Evolutionary conservation across 2,329 filamentous ascomycete genomes (phyloP).

Genomic region (Fusarium decemcellulare): DNA sequence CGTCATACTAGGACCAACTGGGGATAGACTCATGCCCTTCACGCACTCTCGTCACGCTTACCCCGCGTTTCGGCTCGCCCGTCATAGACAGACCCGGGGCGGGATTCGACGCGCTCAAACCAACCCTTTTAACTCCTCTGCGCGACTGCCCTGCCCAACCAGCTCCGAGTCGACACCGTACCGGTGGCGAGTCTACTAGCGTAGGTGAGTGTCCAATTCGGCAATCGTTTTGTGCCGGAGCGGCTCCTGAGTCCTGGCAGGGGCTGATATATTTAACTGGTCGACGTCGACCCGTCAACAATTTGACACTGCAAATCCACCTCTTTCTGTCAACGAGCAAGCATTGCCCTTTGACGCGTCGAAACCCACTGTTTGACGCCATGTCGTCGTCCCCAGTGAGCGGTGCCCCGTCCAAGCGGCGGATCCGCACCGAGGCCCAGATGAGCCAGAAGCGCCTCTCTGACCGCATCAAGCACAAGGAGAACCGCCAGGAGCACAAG

Average conservation of each 20-base stretch:
- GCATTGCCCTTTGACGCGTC: no score
- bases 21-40: constrained; percentile 35
- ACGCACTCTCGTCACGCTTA: constrained; percentile 18
- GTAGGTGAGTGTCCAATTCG: constrained; percentile 7
- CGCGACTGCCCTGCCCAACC: no score
- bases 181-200: background rate
- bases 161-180: no score
- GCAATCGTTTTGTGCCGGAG: background rate
- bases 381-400: constrained; percentile 36
- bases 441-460: constrained; percentile 45
- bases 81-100: constrained; percentile 12
- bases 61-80: constrained; percentile 32
- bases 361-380: background rate
- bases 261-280: constrained; percentile 32
- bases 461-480: constrained; percentile 45
- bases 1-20: constrained; percentile 19
- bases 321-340: no score
- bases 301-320: no score
- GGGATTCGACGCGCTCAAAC: constrained; percentile 20
- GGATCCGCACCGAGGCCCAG: constrained; percentile 44
- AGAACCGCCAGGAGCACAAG: constrained; percentile 46
- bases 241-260: background rate
- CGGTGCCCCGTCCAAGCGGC: constrained; percentile 28
- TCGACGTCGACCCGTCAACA: constrained; percentile 31
- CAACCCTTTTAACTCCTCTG: no score